Conservation (phyloP, 2,329 filamentous ascomycete species). For the Mollisiaceae sp. region DNA sequence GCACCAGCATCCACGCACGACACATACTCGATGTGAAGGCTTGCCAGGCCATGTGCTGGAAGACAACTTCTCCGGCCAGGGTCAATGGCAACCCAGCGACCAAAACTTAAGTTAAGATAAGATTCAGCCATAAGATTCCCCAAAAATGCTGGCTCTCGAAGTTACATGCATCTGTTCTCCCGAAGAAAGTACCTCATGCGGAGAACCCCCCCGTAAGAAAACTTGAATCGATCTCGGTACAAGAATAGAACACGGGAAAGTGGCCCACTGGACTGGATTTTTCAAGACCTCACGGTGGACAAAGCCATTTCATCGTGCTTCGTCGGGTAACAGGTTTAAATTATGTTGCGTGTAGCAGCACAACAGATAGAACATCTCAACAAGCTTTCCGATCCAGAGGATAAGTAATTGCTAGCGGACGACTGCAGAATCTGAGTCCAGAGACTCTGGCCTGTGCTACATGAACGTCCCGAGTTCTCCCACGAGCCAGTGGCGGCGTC, state of each 20-base stretch:
- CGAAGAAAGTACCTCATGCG: conserved; percentile 18
- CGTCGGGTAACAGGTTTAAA: background rate
- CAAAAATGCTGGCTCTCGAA: conserved; percentile 17
- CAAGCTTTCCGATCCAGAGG: conserved; percentile 13
- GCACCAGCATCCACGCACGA: conserved; percentile 7
- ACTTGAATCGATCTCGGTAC: conserved; percentile 5
- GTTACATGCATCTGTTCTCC: conserved; percentile 12
- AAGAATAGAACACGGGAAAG: conserved; percentile 20
- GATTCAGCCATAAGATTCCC: conserved; percentile 29
- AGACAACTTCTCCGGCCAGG: conserved; percentile 14
- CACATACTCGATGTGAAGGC: background rate
- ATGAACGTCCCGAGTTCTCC: conserved; percentile 12
- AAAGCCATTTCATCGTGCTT: conserved; percentile 10
- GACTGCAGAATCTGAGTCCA: conserved; percentile 14
- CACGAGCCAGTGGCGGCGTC: conserved; percentile 20
- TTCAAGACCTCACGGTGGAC: conserved; percentile 10
- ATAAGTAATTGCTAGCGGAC: conserved; percentile 2
- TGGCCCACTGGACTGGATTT: conserved; percentile 20
- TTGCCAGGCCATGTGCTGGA: conserved; percentile 11
- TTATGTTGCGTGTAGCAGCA: background rate
- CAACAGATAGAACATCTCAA: conserved; percentile 6
- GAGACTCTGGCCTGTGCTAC: background rate
- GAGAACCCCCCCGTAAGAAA: conserved; percentile 20
- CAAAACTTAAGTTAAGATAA: conserved; percentile 32
- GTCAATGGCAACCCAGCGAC: conserved; percentile 18